Evolutionary conservation across 805 yeast species (phyloP), one percentile per base, ranked within the genome.

Genomic region (Candida yuanshanica): DNA sequence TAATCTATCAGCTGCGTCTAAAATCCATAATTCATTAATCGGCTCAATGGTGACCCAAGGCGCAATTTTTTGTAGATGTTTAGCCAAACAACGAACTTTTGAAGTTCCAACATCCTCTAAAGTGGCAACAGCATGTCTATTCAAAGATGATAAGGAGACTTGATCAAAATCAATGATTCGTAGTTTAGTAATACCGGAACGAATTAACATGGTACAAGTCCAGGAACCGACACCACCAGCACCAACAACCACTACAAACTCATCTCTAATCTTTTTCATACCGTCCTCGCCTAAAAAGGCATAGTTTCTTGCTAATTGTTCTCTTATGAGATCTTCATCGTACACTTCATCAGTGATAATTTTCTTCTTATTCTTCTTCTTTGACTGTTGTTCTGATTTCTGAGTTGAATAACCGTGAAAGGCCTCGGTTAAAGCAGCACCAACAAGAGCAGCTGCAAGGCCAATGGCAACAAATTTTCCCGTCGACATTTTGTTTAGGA

Each of bases 161-260:
- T 93, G 99, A 62, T 93, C 99, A 59, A 93, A 93, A 63, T 93
- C 99, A 40, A 93, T 79, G 42, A 93, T 72, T 51, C 89, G 74
- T 39, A 93, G 60, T 44, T 77, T 74, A 17, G 83, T 81, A 31
- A 90, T 81, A 13, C 99, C 99, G 14, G 95, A 85, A 54, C 99
- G 79, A 2, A 85, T 83, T 42, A 93, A 71, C 84, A 95, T 87
- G 10, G 95, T 83, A 11, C 84, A 81, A 20, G 83, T 95, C 91
- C 96, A 90, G 0, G 97, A 90, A 2, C 99, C 99, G 32, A 93
- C 99, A 44, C 99, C 99, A 44, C 99, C 99, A 14, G 91, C 93
- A 23, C 99, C 99, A 11, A 79, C 83, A 13, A 91, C 84, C 2
- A 88, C 84, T 3, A 90, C 75, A 42, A 76, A 72, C 55, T 87